Percentiles rank a stretch among this genome's conserved stretches.
phyloP scores from a whole-genome alignment of 306 rosid species.

The Vigna reflexopilosa region DNA sequence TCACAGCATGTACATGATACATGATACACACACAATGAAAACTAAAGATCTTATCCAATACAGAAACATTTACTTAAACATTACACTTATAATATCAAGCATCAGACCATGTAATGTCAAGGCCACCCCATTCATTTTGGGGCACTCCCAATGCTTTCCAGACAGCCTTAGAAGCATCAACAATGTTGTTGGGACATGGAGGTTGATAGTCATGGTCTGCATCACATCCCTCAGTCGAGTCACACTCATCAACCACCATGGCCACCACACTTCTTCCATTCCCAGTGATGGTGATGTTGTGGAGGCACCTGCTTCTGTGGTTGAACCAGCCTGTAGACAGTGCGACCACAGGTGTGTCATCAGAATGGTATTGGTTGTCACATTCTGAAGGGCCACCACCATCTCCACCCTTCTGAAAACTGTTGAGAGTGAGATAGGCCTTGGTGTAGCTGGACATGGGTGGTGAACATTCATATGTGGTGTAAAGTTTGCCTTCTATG shows the following conservation, averaged over 20 bases:
- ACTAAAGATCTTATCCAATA: not conserved
- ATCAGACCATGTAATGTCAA: conserved; percentile 45
- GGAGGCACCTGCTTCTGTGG: conserved; percentile 46
- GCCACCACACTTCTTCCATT: conserved; percentile 56
- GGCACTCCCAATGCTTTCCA: conserved; percentile 51
- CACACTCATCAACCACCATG: conserved; percentile 63
- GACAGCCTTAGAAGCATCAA: conserved; percentile 54
- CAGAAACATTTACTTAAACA: not conserved
- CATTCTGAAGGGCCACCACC: conserved; percentile 58
- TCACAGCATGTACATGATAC: not conserved
- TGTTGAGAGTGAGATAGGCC: conserved; percentile 54
- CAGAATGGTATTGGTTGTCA: conserved; percentile 49
- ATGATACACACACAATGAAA: not conserved
- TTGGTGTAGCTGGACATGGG: conserved; percentile 30
- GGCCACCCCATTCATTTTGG: conserved; percentile 21
- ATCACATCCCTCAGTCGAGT: conserved; percentile 61
- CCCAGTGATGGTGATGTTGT: conserved; percentile 46
- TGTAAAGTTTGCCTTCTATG: conserved; percentile 41
- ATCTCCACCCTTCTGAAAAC: conserved; percentile 57
- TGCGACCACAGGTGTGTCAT: conserved; percentile 46
- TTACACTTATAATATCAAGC: not conserved
- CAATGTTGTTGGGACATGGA: conserved; percentile 56
- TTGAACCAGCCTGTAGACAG: conserved; percentile 59
- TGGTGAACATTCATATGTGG: conserved; percentile 54
- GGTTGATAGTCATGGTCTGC: conserved; percentile 53